Evolutionary conservation across 116 monocot species (phyloP).

Genomic region (Zostera marina): DNA sequence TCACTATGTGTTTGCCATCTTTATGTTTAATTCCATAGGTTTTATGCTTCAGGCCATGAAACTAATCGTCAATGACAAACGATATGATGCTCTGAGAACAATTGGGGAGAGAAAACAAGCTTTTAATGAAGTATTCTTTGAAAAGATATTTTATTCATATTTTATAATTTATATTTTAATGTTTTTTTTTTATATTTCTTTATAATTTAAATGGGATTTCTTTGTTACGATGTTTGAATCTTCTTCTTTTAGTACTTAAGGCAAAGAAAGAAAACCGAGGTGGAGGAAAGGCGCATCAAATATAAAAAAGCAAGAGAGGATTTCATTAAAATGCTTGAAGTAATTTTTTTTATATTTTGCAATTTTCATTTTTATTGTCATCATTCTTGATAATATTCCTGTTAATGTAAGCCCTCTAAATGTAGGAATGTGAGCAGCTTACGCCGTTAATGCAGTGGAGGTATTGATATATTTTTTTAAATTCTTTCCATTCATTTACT

Average conservation of each 20-base stretch:
- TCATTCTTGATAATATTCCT: too few relatives aligned
- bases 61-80: slow-evolving; percentile 89
- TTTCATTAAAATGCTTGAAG: slow-evolving; percentile 86
- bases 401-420: background rate
- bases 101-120: slow-evolving; percentile 97
- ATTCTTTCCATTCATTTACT: background rate
- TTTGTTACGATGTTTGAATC: background rate
- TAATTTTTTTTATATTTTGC: slow-evolving; percentile 7
- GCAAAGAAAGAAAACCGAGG: slow-evolving; percentile 81
- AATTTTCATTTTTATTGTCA: background rate
- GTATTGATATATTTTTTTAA: slow-evolving; percentile 18
- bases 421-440: slow-evolving; percentile 79
- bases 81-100: slow-evolving; percentile 83
- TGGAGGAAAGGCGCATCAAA: slow-evolving; percentile 73
- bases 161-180: background rate
- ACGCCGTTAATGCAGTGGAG: slow-evolving; percentile 77
- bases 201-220: background rate
- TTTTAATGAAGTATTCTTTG: slow-evolving; percentile 75
- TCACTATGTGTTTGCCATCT: background rate
- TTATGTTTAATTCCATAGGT: background rate
- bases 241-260: slow-evolving; percentile 53
- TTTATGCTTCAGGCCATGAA: slow-evolving; percentile 58
- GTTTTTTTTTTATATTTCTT: background rate
- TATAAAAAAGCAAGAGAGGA: slow-evolving; percentile 92
- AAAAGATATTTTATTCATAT: background rate